These are phyloP conservation scores for Aristolochia californica DNA, from an alignment of 164 flowering plant genomes.

Conservation along the genomic window DNA sequence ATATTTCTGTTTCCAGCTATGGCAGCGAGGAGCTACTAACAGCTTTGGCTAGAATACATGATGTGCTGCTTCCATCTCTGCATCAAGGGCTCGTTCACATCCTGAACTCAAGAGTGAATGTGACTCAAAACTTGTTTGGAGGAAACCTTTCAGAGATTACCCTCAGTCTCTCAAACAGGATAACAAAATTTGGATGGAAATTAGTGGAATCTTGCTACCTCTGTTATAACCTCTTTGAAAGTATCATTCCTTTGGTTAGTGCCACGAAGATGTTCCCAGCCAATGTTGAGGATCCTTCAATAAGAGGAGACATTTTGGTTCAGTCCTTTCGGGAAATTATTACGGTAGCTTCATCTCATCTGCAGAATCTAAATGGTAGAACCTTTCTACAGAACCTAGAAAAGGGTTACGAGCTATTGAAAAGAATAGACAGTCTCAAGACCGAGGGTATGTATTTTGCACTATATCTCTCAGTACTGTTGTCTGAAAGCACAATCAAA, in stretches of 20 bases:
- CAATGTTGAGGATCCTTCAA: constrained; percentile 72
- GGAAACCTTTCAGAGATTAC: constrained; percentile 28
- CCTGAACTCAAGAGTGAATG: constrained; percentile 21
- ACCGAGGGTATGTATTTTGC: constrained; percentile 29
- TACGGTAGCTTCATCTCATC: constrained; percentile 23
- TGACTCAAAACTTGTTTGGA: constrained; percentile 8
- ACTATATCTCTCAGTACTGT: neutral
- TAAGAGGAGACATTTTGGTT: constrained; percentile 78
- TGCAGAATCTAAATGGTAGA: constrained; percentile 23
- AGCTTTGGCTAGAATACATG: constrained; percentile 65
- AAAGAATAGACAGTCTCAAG: constrained; percentile 39
- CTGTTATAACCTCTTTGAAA: constrained; percentile 44
- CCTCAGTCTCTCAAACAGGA: constrained; percentile 49
- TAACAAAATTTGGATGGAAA: constrained; percentile 71
- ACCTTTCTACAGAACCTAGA: constrained; percentile 69
- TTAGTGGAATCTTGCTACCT: constrained; percentile 67
- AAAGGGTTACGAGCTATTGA: constrained; percentile 28
- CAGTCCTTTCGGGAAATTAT: constrained; percentile 63
- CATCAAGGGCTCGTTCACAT: constrained; percentile 43
- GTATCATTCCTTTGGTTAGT: constrained; percentile 24
- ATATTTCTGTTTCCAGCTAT: constrained; percentile 29
- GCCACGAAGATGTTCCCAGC: constrained; percentile 83
- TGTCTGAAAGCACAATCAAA: too few relatives aligned
- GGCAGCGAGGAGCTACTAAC: constrained; percentile 74
- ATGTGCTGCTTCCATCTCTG: constrained; percentile 69